These are phyloP conservation scores for Nicotiana sylvestris DNA, from an alignment of 257 asterid species.

Conservation along the genomic window DNA sequence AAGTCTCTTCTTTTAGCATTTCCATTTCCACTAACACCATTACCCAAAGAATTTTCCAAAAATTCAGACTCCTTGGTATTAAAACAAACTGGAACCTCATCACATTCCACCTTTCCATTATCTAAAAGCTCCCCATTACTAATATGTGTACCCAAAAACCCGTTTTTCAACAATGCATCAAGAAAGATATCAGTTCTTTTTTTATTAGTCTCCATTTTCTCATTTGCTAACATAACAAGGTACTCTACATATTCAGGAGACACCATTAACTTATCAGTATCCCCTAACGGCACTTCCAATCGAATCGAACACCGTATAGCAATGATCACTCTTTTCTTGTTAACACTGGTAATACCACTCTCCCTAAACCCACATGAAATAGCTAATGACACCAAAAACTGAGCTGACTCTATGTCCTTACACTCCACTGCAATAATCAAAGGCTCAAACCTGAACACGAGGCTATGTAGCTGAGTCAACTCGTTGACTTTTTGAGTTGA, in stretches of 20 bases:
- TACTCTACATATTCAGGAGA: slow-evolving; percentile 61
- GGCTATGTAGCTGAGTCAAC: slow-evolving; percentile 17
- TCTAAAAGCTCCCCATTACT: background rate
- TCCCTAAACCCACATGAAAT: slow-evolving; percentile 87
- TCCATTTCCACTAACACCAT: slow-evolving; percentile 27
- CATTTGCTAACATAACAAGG: slow-evolving; percentile 73
- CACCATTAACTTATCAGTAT: slow-evolving; percentile 52
- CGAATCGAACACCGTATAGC: slow-evolving; percentile 85
- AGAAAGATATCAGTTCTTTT: slow-evolving; percentile 57
- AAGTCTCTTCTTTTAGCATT: slow-evolving; percentile 27
- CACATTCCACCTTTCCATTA: slow-evolving; percentile 18
- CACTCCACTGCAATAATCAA: slow-evolving; percentile 88
- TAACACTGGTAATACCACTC: slow-evolving; percentile 85
- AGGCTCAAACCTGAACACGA: slow-evolving; percentile 86
- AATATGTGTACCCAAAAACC: slow-evolving; percentile 31
- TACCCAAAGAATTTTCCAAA: slow-evolving; percentile 24
- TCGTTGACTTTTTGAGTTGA: slow-evolving; percentile 7
- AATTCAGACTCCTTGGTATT: slow-evolving; percentile 19
- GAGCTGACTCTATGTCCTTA: slow-evolving; percentile 59
- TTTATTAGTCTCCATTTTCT: slow-evolving; percentile 77
- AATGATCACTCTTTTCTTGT: slow-evolving; percentile 67
- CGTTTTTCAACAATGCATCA: slow-evolving; percentile 43
- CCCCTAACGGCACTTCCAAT: slow-evolving; percentile 86
- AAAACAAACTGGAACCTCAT: slow-evolving; percentile 23
- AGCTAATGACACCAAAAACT: slow-evolving; percentile 65